Percentiles rank a stretch among this genome's conserved stretches.
These are phyloP conservation scores for Trichoderma guizhouense DNA, from an alignment of 2,329 filamentous ascomycete species.

Conservation along the genomic window DNA sequence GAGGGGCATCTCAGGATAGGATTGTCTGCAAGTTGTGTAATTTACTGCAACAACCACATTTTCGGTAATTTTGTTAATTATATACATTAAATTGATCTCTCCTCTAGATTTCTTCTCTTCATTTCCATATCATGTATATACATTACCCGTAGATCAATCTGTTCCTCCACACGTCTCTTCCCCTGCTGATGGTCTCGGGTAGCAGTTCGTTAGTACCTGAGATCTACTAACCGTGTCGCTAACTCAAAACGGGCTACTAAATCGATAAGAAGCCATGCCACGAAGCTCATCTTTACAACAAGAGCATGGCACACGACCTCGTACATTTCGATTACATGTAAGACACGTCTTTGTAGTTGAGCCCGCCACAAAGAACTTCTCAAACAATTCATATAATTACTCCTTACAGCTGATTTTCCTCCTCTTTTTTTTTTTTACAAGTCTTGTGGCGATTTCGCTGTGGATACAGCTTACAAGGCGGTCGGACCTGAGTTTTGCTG, in stretches of 20 bases:
- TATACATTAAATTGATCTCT: neutral
- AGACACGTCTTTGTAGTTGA: neutral
- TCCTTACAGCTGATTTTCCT: neutral
- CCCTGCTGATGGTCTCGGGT: neutral
- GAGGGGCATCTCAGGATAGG: neutral
- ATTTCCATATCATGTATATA: neutral
- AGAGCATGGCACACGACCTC: neutral
- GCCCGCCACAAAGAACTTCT: accelerated
- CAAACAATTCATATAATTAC: too few relatives aligned
- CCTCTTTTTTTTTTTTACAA: too few relatives aligned
- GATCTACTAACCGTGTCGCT: neutral
- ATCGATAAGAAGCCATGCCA: neutral
- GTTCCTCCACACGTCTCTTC: accelerated
- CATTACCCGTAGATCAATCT: neutral
- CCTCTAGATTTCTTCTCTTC: neutral
- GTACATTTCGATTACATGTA: neutral
- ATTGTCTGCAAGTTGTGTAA: neutral
- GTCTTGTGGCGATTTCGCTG: neutral
- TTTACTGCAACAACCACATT: neutral
- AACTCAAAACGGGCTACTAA: neutral
- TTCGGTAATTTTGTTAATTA: neutral
- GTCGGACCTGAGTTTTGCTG: conserved; percentile 2
- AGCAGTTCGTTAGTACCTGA: neutral
- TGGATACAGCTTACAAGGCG: conserved; percentile 12
- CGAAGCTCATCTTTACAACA: neutral